phyloP scores from a whole-genome alignment of 1,284 basidiomycete species.

The Rhodotorula glutinis region DNA sequence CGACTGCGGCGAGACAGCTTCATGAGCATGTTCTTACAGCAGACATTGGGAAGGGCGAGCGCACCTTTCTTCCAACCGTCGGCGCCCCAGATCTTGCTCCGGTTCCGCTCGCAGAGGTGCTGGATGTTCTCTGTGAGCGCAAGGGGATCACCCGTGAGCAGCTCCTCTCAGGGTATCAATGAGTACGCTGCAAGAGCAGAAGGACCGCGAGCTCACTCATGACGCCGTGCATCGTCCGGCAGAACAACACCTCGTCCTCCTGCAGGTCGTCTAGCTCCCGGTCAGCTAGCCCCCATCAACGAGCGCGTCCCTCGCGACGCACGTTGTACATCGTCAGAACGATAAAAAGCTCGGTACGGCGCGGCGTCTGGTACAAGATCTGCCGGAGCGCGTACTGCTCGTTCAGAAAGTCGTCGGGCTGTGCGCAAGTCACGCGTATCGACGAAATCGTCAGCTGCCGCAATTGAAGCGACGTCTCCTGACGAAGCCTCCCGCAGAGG shows the following conservation, averaged over 20 bases:
- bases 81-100: conserved; percentile 90
- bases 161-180: too few species aligned
- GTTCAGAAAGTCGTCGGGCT: conserved; percentile 76
- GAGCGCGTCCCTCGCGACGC: background rate
- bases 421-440: background rate
- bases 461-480: too few species aligned
- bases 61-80: conserved; percentile 87
- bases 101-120: conserved; percentile 73
- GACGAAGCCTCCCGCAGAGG: too few species aligned
- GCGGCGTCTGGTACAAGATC: conserved; percentile 80
- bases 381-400: conserved; percentile 77
- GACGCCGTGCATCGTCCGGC: conserved; percentile 84
- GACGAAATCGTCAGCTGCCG: too few species aligned
- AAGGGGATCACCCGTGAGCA: background rate
- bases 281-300: background rate
- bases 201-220: conserved; percentile 54
- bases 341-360: conserved; percentile 77
- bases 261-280: background rate
- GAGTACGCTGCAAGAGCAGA: background rate
- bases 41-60: background rate
- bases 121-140: conserved; percentile 54
- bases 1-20: conserved; percentile 50
- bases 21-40: background rate
- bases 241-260: conserved; percentile 64
- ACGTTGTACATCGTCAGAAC: conserved; percentile 70